Conservation (phyloP, 2,329 filamentous ascomycete genomes). For the Aspergillus spinulosporus region DNA sequence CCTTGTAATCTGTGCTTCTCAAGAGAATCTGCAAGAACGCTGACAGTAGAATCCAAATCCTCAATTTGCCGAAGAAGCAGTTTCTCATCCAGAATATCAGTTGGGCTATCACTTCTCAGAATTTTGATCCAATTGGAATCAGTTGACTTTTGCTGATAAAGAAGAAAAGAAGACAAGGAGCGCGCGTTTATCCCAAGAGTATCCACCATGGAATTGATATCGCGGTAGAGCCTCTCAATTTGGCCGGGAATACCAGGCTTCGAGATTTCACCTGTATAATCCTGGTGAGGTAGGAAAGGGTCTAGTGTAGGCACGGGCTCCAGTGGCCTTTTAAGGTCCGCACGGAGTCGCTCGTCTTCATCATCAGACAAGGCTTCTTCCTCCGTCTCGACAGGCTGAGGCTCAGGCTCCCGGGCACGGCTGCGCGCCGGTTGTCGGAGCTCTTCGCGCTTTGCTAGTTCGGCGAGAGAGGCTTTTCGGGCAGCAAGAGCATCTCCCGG, state of each 20-base stretch:
- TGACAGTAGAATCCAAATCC: constrained; percentile 65
- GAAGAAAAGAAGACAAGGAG: constrained; percentile 59
- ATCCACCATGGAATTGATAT: constrained; percentile 79
- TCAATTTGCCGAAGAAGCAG: constrained; percentile 77
- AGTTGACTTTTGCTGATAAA: constrained; percentile 44
- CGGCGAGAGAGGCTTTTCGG: constrained; percentile 41
- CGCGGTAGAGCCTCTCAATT: constrained; percentile 52
- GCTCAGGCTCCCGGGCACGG: constrained; percentile 31
- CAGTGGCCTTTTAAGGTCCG: constrained; percentile 46
- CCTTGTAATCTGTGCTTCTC: constrained; percentile 68
- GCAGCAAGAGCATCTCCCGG: constrained; percentile 43
- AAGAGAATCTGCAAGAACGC: constrained; percentile 65
- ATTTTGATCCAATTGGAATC: constrained; percentile 51
- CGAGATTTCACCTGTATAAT: constrained; percentile 45
- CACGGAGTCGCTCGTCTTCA: constrained; percentile 49
- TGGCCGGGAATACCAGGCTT: constrained; percentile 52
- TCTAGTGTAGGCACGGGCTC: constrained; percentile 47
- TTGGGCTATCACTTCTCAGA: constrained; percentile 53
- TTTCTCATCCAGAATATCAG: constrained; percentile 67
- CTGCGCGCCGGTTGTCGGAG: constrained; percentile 23
- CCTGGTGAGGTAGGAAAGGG: constrained; percentile 50
- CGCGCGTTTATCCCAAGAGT: constrained; percentile 85
- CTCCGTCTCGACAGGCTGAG: constrained; percentile 34
- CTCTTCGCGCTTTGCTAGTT: constrained; percentile 34
- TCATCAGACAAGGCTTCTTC: constrained; percentile 44